Base-by-base conservation (phyloP, 768 basidiomycete genomes). In the Trametes cingulata region DNA sequence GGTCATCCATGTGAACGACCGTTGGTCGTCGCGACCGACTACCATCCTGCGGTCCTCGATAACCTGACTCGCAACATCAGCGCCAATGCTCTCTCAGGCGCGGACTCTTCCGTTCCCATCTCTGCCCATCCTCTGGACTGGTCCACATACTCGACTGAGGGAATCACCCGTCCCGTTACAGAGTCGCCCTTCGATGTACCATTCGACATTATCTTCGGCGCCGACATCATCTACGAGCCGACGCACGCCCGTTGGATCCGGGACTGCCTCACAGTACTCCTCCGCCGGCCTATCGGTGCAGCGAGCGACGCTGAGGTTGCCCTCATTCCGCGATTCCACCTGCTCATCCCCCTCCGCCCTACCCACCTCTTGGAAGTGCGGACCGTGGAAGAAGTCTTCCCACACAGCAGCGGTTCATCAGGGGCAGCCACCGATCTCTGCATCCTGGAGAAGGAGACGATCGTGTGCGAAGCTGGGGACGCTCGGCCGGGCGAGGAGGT, bases 331-430 rank as follows among this genome's bases (percentile, higher is more conserved):
- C 66, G 51, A 27, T 94, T 94, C 71, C 89, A 92, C 65, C 80
- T 93, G 14, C 78, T 92, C 49, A 82, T 93, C n/a, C 90, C 92
- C 0, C 76, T 90, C 4, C 87, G 93, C 0, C 70, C 77, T 0
- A 90, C 88, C 0, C 87, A 89, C 63, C 65, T 74, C 0, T 69
- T 68, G 13, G 92, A 94, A 74, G 85, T 82, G 0, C 73, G 67
- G 35, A 80, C 81, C 0, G 71, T 92, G 45, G 87, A 90, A 61
- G 66, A 69, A 9, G 77, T 85, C 3, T 91, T 93, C 62, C 66
- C 70, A 46, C 63, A 15, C 14, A 56, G 45, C 12, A 27, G 37
- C 19, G 33, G 46, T 52, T 27, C 52, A 37, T 17, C 12, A 4
- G 1, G 53, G 61, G 29, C 40, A 9, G 48, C 66, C 46, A 39